Percentiles rank a stretch among this genome's conserved stretches.
phyloP scores from a whole-genome alignment of 2,329 filamentous ascomycete genomes.

The Colletotrichum sidae region DNA sequence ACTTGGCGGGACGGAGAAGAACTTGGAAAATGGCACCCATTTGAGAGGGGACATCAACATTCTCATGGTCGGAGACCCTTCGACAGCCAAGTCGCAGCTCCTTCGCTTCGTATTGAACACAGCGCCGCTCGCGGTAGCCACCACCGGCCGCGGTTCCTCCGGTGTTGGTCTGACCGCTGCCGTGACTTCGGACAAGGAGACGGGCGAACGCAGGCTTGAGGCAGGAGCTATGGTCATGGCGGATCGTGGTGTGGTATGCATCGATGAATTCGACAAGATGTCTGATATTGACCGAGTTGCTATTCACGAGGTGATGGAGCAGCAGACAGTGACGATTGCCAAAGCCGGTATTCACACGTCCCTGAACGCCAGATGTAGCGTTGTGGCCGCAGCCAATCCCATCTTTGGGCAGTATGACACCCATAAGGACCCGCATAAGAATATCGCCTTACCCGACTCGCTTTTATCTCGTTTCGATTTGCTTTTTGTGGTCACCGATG shows the following conservation, averaged over 20 bases:
- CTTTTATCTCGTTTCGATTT: constrained; percentile 98
- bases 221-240: constrained; percentile 99
- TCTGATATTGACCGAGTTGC: constrained; percentile 97
- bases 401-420: constrained; percentile 99
- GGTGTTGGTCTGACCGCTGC: constrained; percentile 97
- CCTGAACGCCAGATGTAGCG: constrained; percentile 94
- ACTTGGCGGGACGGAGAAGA: constrained; percentile 96
- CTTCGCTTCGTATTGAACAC: constrained; percentile 97
- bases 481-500: constrained; percentile 96
- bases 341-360: constrained; percentile 99
- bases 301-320: constrained; percentile 99
- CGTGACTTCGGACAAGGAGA: constrained; percentile 97
- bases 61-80: constrained; percentile 98
- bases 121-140: constrained; percentile 94
- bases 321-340: constrained; percentile 98
- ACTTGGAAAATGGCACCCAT: constrained; percentile 97
- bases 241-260: constrained; percentile 97
- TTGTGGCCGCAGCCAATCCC: constrained; percentile 95
- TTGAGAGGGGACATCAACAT: constrained; percentile 99
- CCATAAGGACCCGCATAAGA: constrained; percentile 98
- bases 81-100: constrained; percentile 98
- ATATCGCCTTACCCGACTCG: constrained; percentile 96
- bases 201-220: constrained; percentile 92
- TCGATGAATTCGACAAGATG: constrained; percentile 99
- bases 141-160: constrained; percentile 94